Evolutionary conservation across 352 stramenopile species (phyloP), one percentile per base, ranked within the genome.

Genomic region (Globisporangium echinulatum): DNA sequence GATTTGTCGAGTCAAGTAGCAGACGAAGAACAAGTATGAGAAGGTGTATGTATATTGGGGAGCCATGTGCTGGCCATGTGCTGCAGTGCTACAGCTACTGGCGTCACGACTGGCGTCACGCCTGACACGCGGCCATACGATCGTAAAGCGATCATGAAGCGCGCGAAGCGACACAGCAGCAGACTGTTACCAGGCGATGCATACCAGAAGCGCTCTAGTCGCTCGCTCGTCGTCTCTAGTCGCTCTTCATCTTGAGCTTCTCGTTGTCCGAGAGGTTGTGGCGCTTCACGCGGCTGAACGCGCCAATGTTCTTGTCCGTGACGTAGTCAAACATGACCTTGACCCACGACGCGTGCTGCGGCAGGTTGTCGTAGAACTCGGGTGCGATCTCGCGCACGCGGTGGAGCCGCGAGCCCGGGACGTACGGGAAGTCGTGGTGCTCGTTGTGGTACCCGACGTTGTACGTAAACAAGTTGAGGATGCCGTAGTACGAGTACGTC

Each of bases 381-480:
- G 90, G 82, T 0, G 95, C 92, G 50, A 98, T 91, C 15, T 68
- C 78, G 10, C 86, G 79, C 46, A 99, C 80, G 59, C 95, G 64
- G 14, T 96, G 95, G 49, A 99, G 79, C 42, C 86, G 87, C 56
- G 85, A 91, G 53, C 93, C 89, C 10, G 91, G 75, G 9, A 98
- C 80, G 59, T 90, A 92, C 38, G 95, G 92, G 71, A 99, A 98
- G 74, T 99, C 96, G 69, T 99, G 96, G 76, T 99, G 96, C 74
- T 99, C 96, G 72, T 99, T 99, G 79, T 99, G 96, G 67, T 98
- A 97, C 19, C 96, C 96, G 19, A 99, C 96, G 74, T 99, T 99
- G 69, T 98, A 99, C 49, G 92, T 97, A 51, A 99, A 70, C 60
- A 80, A 91, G 79, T 99, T 99, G 40, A 98, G 79, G 25, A 90